These are phyloP conservation scores for Metschnikowia colocasiae DNA, from an alignment of 805 yeast genomes.

Conservation along the genomic window DNA sequence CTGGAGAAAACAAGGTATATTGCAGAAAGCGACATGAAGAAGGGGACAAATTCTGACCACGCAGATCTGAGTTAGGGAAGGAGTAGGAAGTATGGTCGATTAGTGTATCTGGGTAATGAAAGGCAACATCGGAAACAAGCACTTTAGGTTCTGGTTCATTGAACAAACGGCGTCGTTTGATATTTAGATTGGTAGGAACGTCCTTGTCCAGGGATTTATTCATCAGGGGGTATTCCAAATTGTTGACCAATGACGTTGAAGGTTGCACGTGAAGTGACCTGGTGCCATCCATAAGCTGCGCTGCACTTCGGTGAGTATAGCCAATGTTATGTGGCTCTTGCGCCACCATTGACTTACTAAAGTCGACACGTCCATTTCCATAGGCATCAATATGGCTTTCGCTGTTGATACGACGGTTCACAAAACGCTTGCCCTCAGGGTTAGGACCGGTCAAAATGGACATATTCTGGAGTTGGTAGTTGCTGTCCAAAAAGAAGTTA, in stretches of 20 bases:
- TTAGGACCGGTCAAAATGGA: background rate
- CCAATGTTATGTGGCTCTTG: background rate
- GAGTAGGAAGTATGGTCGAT: background rate
- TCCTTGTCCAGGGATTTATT: background rate
- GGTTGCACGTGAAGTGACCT: background rate
- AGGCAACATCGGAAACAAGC: background rate
- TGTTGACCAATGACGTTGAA: background rate
- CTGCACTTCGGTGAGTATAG: background rate
- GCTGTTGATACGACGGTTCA: background rate
- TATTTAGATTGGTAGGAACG: background rate
- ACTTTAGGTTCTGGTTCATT: background rate
- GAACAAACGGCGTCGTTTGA: background rate
- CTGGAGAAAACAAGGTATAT: background rate
- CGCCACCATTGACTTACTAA: background rate
- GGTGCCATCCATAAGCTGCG: background rate
- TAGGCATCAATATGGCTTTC: background rate
- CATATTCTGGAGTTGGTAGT: conserved; percentile 42
- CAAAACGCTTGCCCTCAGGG: background rate
- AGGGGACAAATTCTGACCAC: background rate
- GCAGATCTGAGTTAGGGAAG: background rate
- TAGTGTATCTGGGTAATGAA: background rate
- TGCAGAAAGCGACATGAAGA: background rate
- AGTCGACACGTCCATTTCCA: background rate
- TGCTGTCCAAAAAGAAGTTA: conserved; percentile 44
- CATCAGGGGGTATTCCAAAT: background rate